Conservation (phyloP, 106 monocot species). For the Chionographis japonica region DNA sequence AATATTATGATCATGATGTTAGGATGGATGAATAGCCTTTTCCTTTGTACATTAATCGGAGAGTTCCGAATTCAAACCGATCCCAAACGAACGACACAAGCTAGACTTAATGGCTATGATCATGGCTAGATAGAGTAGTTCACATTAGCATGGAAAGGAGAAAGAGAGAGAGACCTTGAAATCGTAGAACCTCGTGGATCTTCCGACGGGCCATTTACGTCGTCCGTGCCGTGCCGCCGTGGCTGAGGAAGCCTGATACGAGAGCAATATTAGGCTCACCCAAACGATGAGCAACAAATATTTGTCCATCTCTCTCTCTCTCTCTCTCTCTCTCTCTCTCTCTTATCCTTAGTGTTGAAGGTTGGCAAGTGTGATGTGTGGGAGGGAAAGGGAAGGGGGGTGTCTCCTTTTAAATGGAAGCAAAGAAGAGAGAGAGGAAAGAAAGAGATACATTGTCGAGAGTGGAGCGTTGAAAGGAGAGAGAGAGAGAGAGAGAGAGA, state of each 20-base stretch:
- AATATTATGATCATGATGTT: no score
- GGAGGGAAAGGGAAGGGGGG: background rate
- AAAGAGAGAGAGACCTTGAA: conserved; percentile 30
- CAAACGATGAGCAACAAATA: conserved; percentile 2
- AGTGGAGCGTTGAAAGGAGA: background rate
- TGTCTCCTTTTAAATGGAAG: background rate
- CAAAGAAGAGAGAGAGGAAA: no score
- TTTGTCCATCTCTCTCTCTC: background rate
- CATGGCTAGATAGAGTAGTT: no score
- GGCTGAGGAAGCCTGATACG: conserved; percentile 5
- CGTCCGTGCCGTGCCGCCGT: background rate
- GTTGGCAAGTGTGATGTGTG: background rate
- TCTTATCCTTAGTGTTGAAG: background rate
- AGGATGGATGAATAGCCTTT: no score
- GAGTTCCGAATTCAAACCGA: no score
- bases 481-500: background rate
- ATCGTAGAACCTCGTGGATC: conserved; percentile 30
- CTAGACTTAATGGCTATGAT: no score
- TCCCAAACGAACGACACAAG: no score
- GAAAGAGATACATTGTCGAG: no score
- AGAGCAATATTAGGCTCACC: conserved; percentile 12
- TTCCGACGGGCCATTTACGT: conserved; percentile 24
- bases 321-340: no score
- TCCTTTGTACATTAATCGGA: no score
- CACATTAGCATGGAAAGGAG: background rate